Base-by-base conservation (phyloP, 257 asterid genomes). In the Plantago major region DNA sequence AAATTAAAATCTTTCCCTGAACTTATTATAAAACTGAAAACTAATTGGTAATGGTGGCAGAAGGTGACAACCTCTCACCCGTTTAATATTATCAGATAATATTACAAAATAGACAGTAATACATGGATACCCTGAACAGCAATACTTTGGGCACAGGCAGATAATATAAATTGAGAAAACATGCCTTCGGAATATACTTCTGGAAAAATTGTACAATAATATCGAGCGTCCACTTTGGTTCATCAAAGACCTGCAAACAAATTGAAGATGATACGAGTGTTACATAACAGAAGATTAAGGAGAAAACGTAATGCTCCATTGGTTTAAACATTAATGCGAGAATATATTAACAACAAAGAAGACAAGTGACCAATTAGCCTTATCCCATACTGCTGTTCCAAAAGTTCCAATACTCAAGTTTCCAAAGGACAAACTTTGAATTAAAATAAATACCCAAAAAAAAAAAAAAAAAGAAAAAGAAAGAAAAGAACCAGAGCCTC, bases 101-200 rank as follows among this genome's bases (percentile, higher is more conserved):
- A 33, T 4, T 33, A 7, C 40, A 33, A 7, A 33, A 0, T 33
- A 33, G 40, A 33, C 40, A 4, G 40, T 22, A 22, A 22, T 22
- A 22, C 26, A 22, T 22, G 26, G 26, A 22, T 22, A 22, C 1
- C 26, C 26, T 22, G 26, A 22, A 22, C 26, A 33, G 8, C 6
- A 33, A 7, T 33, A 33, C 40, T 33, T 33, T 33, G 40, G 5
- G 40, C 37, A 33, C 3, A 4, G 3, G 40, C 40, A 59, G 50
- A 66, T 58, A 38, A 14, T 56, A 58, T 46, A 42, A 11, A 63
- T 56, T n/a, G 46, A 63, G 69, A 61, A 42, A 66, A 30, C 69
- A 43, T 74, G 87, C 99, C 91, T 81, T 83, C 1, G 89, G 78
- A 18, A 81, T 83, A 73, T 86, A 92, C 84, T 89, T 92, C 71